These are phyloP conservation scores for Mucor circinelloides DNA, from an alignment of 371 early-diverging fungal genomes.

Conservation along the genomic window DNA sequence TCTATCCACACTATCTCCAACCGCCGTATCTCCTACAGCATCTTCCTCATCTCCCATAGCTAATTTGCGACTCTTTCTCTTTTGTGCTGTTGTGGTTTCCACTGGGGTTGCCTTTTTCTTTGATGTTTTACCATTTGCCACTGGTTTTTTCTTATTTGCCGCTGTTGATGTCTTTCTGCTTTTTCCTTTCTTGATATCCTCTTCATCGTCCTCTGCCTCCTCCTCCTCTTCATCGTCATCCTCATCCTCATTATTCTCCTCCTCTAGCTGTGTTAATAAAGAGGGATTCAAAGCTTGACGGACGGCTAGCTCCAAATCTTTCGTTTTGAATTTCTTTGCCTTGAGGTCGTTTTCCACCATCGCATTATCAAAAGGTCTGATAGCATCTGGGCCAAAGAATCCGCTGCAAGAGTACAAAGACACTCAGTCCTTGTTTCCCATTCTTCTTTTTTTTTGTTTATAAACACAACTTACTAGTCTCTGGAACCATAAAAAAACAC, in stretches of 20 bases:
- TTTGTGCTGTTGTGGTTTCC: constrained; percentile 7
- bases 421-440: background rate
- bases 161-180: constrained; percentile 10
- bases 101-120: constrained; percentile 3
- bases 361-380: constrained; percentile 33
- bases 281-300: constrained; percentile 42
- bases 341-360: constrained; percentile 31
- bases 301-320: constrained; percentile 37
- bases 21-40: constrained; percentile 22
- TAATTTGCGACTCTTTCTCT: constrained; percentile 30
- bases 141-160: constrained; percentile 18
- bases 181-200: constrained; percentile 9
- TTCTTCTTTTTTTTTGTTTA: constrained; percentile 1
- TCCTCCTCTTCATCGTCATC: constrained; percentile 29
- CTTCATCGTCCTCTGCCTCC: constrained; percentile 11
- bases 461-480: constrained; percentile 63
- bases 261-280: constrained; percentile 17
- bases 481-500: constrained; percentile 73
- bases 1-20: constrained; percentile 16
- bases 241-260: constrained; percentile 23
- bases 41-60: constrained; percentile 24
- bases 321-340: constrained; percentile 41
- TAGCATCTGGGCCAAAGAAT: constrained; percentile 42
- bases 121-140: constrained; percentile 13
- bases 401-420: constrained; percentile 23